A percentile compares a stretch with the other conserved stretches of the same genome.
Evolutionary conservation across 2,329 filamentous ascomycete species (phyloP).

Genomic region (Xylaria arbuscula): DNA sequence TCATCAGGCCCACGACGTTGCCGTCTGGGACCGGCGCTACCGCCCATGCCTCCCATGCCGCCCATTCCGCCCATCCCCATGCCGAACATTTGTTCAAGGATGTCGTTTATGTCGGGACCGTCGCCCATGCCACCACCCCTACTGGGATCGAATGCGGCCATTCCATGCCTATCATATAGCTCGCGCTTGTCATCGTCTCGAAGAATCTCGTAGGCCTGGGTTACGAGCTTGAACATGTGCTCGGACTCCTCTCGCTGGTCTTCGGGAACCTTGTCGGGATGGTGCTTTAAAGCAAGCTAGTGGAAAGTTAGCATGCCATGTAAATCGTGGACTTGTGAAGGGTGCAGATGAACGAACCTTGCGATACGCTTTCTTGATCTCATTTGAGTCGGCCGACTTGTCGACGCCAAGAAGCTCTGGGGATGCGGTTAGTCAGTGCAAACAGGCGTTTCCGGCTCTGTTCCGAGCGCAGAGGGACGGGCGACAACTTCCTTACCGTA

Average conservation of each 20-base stretch:
- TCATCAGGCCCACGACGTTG: conserved; percentile 82
- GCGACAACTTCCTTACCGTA: conserved; percentile 56
- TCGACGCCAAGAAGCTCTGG: conserved; percentile 83
- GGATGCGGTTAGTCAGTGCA: conserved; percentile 20
- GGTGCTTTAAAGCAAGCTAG: conserved; percentile 85
- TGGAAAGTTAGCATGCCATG: conserved; percentile 20
- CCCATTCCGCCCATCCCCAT: conserved; percentile 51
- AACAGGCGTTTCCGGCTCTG: neutral
- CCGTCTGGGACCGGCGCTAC: conserved; percentile 62
- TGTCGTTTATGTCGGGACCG: conserved; percentile 90
- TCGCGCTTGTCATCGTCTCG: conserved; percentile 93
- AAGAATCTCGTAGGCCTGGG: conserved; percentile 97
- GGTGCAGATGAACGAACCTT: conserved; percentile 68
- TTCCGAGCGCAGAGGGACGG: neutral
- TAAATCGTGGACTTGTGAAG: neutral
- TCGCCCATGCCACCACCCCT: conserved; percentile 71
- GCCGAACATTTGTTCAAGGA: conserved; percentile 90
- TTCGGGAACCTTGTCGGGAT: conserved; percentile 95
- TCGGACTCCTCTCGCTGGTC: conserved; percentile 87
- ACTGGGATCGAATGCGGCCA: conserved; percentile 90
- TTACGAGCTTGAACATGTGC: conserved; percentile 90
- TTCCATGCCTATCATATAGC: conserved; percentile 93
- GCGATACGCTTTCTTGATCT: conserved; percentile 96
- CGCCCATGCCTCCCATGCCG: conserved; percentile 58
- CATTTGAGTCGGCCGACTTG: conserved; percentile 76